Base-by-base conservation (phyloP, 1,284 basidiomycete species). In the Malassezia caprae region DNA sequence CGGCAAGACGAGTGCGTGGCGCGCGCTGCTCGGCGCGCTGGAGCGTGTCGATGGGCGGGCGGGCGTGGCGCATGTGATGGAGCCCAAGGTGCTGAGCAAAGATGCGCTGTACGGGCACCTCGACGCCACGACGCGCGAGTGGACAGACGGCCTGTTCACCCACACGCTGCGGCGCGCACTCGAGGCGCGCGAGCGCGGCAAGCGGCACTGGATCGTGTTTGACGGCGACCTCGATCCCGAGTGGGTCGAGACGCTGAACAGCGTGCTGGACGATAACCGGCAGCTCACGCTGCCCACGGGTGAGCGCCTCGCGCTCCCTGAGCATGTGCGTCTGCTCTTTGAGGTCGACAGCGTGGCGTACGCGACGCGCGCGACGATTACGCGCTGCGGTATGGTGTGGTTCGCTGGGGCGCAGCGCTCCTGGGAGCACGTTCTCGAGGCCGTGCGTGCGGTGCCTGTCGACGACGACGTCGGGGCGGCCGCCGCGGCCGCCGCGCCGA, bases 371-470 rank as follows among this genome's bases (percentile, higher is more conserved):
- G 94, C 94, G 8, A 99, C 94, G 13, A 96, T 99, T 78, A 94
- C 90, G 82, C 91, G 94, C 53, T 99, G 94, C 75, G 94, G 94
- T 76, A 99, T 99, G 94, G 93, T 99, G 68, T 99, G 94, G 94
- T 99, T 99, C 78, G 96, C 90, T 58, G 90, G 96, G 61, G 85
- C 93, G 45, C 84, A 28, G 84, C 88, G 60, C 84, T 81, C 4
- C 96, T 98, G 94, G 83, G 96, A 82, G 44, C 83, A 96, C 73
- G 93, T 96, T 71, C 82, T 99, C 43, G 81, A 83, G 46, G 84
- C 84, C 0, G 79, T 96, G 30, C 81, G 84, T 0, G 80, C 83
- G 6, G 79, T 85, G 4, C 83, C 89, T n/a, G 84, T 87, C 6
- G 88, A 90, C 56, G 91, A 94, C 56, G 93, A 96, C 8, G 34